These are phyloP conservation scores for Parasarocladium wereldwijsianum DNA, from an alignment of 2,329 filamentous ascomycete species.

Conservation along the genomic window DNA sequence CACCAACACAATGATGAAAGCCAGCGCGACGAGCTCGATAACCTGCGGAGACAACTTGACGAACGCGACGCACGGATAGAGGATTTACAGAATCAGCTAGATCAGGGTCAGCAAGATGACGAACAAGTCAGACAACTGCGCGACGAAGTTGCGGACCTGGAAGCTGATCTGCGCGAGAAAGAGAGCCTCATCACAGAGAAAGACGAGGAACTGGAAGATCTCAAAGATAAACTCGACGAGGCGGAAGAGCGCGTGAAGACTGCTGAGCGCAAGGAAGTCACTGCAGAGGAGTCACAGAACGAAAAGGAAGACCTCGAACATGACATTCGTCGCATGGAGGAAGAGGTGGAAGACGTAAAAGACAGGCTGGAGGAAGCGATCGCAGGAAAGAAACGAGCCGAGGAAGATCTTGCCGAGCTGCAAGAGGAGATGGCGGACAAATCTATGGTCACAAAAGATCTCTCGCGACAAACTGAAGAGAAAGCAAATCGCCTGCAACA, in stretches of 20 bases:
- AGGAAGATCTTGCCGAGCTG: conserved; percentile 47
- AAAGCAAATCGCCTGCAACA: conserved; percentile 51
- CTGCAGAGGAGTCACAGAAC: conserved; percentile 41
- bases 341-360: conserved; percentile 38
- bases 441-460: conserved; percentile 59
- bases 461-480: conserved; percentile 62
- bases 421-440: conserved; percentile 70
- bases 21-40: conserved; percentile 45
- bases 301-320: conserved; percentile 44
- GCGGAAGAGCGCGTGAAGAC: conserved; percentile 44
- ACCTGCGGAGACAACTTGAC: conserved; percentile 39
- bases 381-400: conserved; percentile 39
- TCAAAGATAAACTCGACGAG: conserved; percentile 40
- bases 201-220: conserved; percentile 58
- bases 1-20: conserved; percentile 59
- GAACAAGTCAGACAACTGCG: conserved; percentile 52
- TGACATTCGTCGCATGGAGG: conserved; percentile 36
- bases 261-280: conserved; percentile 31
- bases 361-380: conserved; percentile 38
- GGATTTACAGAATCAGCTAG: conserved; percentile 43
- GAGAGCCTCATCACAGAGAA: conserved; percentile 58
- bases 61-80: conserved; percentile 46
- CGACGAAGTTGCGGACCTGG: conserved; percentile 61
- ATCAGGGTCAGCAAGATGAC: conserved; percentile 38
- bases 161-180: conserved; percentile 62